phyloP scores from a whole-genome alignment of 371 early-diverging fungal genomes.

The Rhizopus arrhizus region DNA sequence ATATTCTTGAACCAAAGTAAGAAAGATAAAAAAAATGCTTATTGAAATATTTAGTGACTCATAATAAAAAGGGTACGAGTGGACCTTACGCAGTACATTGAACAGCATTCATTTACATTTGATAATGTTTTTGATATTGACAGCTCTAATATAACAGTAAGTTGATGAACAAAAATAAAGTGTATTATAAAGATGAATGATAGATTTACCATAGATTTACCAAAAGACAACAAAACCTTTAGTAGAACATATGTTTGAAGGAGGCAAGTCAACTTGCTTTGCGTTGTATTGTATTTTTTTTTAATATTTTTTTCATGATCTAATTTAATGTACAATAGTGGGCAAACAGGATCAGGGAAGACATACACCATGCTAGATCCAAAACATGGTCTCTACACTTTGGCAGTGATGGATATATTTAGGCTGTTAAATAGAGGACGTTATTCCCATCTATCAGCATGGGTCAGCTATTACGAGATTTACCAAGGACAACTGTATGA shows the following conservation, averaged over 20 bases:
- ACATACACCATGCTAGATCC: slow-evolving; percentile 97
- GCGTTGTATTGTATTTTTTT: slow-evolving; percentile 72
- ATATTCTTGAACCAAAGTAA: slow-evolving; percentile 89
- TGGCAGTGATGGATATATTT: slow-evolving; percentile 92
- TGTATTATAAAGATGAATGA: too few relatives aligned
- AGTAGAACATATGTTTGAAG: slow-evolving; percentile 86
- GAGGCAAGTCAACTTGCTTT: slow-evolving; percentile 96
- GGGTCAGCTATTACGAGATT: slow-evolving; percentile 94
- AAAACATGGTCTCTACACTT: slow-evolving; percentile 83
- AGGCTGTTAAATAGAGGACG: slow-evolving; percentile 66
- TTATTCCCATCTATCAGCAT: slow-evolving; percentile 73
- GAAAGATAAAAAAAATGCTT: slow-evolving; percentile 10
- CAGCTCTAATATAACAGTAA: slow-evolving; percentile 60
- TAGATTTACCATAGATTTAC: slow-evolving; percentile 49
- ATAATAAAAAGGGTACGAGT: slow-evolving; percentile 72
- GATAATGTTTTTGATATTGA: slow-evolving; percentile 95
- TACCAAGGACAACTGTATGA: slow-evolving; percentile 96
- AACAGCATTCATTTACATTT: slow-evolving; percentile 93
- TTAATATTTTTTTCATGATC: not conserved
- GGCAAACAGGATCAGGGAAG: slow-evolving; percentile 97
- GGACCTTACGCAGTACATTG: slow-evolving; percentile 93
- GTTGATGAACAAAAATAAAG: slow-evolving; percentile 70
- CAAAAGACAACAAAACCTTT: slow-evolving; percentile 80
- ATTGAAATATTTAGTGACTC: not conserved
- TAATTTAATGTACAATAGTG: slow-evolving; percentile 49